Percentiles rank a stretch among this genome's conserved stretches.
phyloP scores from a whole-genome alignment of 345 rosid species.

The Jatropha curcas region DNA sequence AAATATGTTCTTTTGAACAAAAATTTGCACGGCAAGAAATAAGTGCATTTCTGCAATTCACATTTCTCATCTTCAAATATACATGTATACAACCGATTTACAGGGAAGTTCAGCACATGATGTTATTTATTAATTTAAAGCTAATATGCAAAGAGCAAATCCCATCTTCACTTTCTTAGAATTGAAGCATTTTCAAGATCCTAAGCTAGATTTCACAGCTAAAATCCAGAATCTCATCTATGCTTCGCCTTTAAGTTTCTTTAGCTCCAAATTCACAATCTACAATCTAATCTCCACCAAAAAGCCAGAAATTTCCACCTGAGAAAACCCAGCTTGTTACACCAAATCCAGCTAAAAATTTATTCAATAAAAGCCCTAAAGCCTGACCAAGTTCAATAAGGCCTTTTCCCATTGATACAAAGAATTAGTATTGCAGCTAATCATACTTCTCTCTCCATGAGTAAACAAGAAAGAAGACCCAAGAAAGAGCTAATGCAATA shows the following conservation, averaged over 20 bases:
- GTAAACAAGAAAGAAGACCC: slow-evolving; percentile 25
- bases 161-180: slow-evolving; percentile 8
- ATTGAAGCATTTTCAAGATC: slow-evolving; percentile 3
- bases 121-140: background rate
- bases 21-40: background rate
- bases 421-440: background rate
- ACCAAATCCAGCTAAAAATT: background rate
- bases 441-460: slow-evolving; percentile 31
- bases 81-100: background rate
- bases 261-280: background rate
- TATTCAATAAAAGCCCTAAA: background rate
- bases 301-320: background rate
- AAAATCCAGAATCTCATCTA: slow-evolving; percentile 1
- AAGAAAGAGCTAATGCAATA: slow-evolving; percentile 23
- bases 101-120: background rate
- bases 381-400: background rate
- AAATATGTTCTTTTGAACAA: no score
- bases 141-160: background rate
- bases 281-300: background rate
- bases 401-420: background rate
- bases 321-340: background rate
- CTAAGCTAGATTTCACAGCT: background rate
- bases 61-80: background rate
- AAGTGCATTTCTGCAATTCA: background rate
- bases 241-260: slow-evolving; percentile 1